Evolutionary conservation across 2,329 filamentous ascomycete species (phyloP), one percentile per base, ranked within the genome.

Genomic region (Diaporthe capsici): DNA sequence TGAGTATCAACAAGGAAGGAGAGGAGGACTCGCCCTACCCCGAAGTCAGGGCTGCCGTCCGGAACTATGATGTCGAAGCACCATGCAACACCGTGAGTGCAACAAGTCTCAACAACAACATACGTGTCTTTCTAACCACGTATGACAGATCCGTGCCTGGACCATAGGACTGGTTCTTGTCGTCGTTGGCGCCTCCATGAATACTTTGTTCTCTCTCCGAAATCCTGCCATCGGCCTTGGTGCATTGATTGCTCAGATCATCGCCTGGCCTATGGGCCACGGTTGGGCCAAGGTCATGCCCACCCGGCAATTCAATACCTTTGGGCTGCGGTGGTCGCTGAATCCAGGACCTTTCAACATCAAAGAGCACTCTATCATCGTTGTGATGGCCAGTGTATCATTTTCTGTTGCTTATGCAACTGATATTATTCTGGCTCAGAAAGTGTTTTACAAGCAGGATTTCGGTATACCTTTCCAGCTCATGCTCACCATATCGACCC

Each of bases 341-440:
- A 94, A 93, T 74, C 91, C 92, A 0, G 91, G 91, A 0, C 92
- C 92, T 1, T 94, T 94, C 83, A 94, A 93, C 80, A 87, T 92
- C 81, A 94, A 94, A 82, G 92, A 94, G 80, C 92, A 94, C 81
- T 84, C 90, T 57, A 88, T 94, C 76, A 93, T 94, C 74, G 90
- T 92, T 25, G 90, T 93, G 78, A 93, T 93, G 91, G 92, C 94
- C 22, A 91, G 93, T 80, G 92, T 94, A 8, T 92, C 92, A 7
- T 94, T 94, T 78, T 92, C 86, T 68, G 91, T 89, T 8, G 92
- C 93, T 4, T 95, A 95, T 79, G 92, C 93, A 0, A 95, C 93
- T 1, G 93, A 95, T 78, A 92, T 94, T 42, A 89, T 95, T 60
- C 86, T 94, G 2, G 93, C 93, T 0, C 93, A 94, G 83, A 84